A percentile compares a stretch with the other conserved stretches of the same genome.
Evolutionary conservation across 768 basidiomycete species (phyloP).

Genomic region (Cystofilobasidium macerans): DNA sequence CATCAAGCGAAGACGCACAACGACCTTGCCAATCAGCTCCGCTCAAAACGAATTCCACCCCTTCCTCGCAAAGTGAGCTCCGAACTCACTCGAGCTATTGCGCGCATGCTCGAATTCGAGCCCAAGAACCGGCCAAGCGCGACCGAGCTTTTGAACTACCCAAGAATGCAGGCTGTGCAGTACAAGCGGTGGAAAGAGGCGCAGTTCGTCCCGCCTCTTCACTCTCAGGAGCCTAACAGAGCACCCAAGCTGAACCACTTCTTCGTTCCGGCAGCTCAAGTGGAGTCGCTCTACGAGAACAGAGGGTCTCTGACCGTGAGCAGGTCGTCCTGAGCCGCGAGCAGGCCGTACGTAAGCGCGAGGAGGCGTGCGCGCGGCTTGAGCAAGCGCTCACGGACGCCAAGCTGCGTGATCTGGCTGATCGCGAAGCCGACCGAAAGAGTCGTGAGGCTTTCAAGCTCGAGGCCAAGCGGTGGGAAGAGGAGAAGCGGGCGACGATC

Average conservation of each 20-base stretch:
- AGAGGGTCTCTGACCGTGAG: slow-evolving; percentile 20
- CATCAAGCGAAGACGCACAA: slow-evolving; percentile 83
- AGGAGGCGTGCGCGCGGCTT: slow-evolving; percentile 10
- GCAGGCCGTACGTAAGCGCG: slow-evolving; percentile 8
- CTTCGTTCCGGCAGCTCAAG: too few relatives aligned
- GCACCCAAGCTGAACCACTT: too few relatives aligned
- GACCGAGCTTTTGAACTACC: slow-evolving; percentile 5
- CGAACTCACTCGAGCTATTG: slow-evolving; percentile 23
- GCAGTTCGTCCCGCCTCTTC: not conserved
- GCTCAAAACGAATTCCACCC: slow-evolving; percentile 79
- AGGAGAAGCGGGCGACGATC: slow-evolving; percentile 15
- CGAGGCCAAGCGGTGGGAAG: slow-evolving; percentile 19
- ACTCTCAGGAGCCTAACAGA: not conserved
- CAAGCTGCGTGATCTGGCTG: not conserved
- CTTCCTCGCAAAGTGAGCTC: slow-evolving; percentile 49
- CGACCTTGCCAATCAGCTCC: slow-evolving; percentile 69
- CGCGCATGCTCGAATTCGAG: slow-evolving; percentile 24
- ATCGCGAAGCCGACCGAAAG: slow-evolving; percentile 15
- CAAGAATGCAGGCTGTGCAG: slow-evolving; percentile 19
- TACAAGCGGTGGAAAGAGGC: not conserved
- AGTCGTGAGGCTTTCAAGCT: too few relatives aligned
- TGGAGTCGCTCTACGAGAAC: too few relatives aligned
- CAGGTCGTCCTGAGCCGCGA: slow-evolving; percentile 4
- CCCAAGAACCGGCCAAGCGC: slow-evolving; percentile 19
- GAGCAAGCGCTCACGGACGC: slow-evolving; percentile 10